Evolutionary conservation across 768 basidiomycete species (phyloP), one percentile per base, ranked within the genome.

Genomic region (Leccinum arenicola): DNA sequence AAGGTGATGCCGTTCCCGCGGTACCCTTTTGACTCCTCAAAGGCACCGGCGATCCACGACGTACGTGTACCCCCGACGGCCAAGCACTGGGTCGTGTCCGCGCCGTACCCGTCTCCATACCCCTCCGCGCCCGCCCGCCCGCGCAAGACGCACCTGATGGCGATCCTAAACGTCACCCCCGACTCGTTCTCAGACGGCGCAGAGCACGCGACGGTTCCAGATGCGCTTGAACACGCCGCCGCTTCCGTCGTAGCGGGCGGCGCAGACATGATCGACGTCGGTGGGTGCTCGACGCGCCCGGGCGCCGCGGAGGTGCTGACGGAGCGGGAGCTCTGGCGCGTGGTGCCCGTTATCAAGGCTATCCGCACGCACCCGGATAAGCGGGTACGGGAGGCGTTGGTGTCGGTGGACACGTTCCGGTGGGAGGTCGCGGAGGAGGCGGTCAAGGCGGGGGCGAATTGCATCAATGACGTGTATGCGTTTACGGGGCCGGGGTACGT

Each of bases 111-210:
- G 1, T 43, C 43, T 10, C 43, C n/a, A 19, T 6, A 25, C 57
- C 7, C 19, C 38, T 5, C 66, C 67, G 21, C 59, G 33, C 43
- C n/a, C 17, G 31, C 60, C 7, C 64, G 62, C 0, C 63, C 63
- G 4, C 68, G 61, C 25, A 81, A 78, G 65, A 89, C 91, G 1
- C 81, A 83, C 57, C 70, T 98, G 58, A 98, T 98, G 96, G 89
- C 89, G 0, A 97, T 92, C 1, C 81, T 99, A 57, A 98, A 98
- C 69, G 82, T 82, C 6, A 98, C 96, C 0, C 95, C 96, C 3
- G 96, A 99, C 74, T 97, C 95, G 0, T 98, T 98, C 75, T 98
- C 95, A 0, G 95, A 98, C 61, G 94, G 94, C 10, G 80, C 85
- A 1, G 68, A 73, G 19, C 78, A 89, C 70, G 77, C 81, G 61